These are phyloP conservation scores for Diplocarpon rosae DNA, from an alignment of 2,329 filamentous ascomycete genomes.

Conservation along the genomic window DNA sequence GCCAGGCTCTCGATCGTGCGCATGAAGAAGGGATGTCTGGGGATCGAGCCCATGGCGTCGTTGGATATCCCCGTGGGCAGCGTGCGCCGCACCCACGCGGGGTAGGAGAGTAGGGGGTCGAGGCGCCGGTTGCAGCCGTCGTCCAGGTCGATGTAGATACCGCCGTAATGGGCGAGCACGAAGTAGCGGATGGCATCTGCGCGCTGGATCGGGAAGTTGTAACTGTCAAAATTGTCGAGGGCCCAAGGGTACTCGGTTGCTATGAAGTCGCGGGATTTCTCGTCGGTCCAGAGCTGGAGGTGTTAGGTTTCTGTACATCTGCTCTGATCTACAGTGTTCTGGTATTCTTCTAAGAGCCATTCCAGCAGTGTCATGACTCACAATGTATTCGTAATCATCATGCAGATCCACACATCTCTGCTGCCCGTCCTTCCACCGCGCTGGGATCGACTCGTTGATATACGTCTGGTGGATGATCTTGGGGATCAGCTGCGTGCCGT, in stretches of 20 bases:
- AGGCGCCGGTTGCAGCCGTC: slow-evolving; percentile 27
- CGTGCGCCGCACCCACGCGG: slow-evolving; percentile 60
- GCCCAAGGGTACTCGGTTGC: slow-evolving; percentile 68
- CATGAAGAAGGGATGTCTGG: slow-evolving; percentile 64
- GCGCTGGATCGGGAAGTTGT: slow-evolving; percentile 64
- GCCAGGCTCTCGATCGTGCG: slow-evolving; percentile 57
- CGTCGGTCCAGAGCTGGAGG: slow-evolving; percentile 63
- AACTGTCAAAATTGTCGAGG: slow-evolving; percentile 61
- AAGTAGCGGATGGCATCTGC: slow-evolving; percentile 75
- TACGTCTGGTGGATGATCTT: slow-evolving; percentile 74
- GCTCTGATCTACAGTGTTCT: neutral
- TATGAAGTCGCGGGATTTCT: slow-evolving; percentile 59
- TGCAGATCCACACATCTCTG: slow-evolving; percentile 57
- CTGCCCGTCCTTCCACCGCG: slow-evolving; percentile 55
- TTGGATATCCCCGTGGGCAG: slow-evolving; percentile 70
- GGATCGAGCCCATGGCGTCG: slow-evolving; percentile 65
- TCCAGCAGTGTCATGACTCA: slow-evolving; percentile 19
- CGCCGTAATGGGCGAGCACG: slow-evolving; percentile 63
- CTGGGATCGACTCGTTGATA: slow-evolving; percentile 56
- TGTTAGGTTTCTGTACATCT: neutral
- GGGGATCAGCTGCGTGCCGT: slow-evolving; percentile 50
- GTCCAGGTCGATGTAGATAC: slow-evolving; percentile 73
- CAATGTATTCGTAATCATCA: slow-evolving; percentile 62
- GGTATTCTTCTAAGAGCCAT: too few species aligned
- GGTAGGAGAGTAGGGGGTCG: slow-evolving; percentile 57